Conservation (phyloP, 2,329 filamentous ascomycete genomes). For the Bipolaris oryzae region DNA sequence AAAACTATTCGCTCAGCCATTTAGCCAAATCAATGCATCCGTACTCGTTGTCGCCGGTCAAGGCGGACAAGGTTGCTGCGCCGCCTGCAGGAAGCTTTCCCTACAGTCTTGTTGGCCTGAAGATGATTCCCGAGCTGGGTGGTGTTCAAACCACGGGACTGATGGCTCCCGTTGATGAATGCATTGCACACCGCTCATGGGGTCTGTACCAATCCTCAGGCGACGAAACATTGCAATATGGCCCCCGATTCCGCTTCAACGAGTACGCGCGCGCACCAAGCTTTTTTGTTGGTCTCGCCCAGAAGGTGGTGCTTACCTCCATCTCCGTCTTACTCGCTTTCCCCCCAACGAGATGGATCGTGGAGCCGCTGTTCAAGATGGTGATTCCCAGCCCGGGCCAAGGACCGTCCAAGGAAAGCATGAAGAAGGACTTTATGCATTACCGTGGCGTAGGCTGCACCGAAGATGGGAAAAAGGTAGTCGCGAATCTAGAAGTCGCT, state of each 20-base stretch:
- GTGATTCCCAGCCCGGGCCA: constrained; percentile 38
- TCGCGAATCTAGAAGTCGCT: constrained; percentile 60
- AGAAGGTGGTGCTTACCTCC: constrained; percentile 58
- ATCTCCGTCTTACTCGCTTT: constrained; percentile 55
- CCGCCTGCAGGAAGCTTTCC: constrained; percentile 46
- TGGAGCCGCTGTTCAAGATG: constrained; percentile 38
- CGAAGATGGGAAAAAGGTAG: constrained; percentile 57
- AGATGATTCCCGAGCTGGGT: constrained; percentile 62
- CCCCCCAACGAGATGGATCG: constrained; percentile 58
- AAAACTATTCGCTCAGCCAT: constrained; percentile 54
- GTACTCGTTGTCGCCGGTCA: constrained; percentile 58
- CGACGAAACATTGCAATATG: constrained; percentile 54
- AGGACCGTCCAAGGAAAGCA: constrained; percentile 55
- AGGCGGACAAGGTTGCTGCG: constrained; percentile 46
- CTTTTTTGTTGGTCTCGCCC: constrained; percentile 53
- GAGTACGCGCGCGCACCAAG: constrained; percentile 62
- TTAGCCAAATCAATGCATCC: constrained; percentile 56
- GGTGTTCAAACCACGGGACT: constrained; percentile 63
- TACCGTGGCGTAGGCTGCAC: constrained; percentile 69
- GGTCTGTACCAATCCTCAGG: constrained; percentile 53
- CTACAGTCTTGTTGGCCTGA: constrained; percentile 58
- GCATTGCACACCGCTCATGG: constrained; percentile 66
- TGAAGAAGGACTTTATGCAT: constrained; percentile 65
- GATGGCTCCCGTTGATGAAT: constrained; percentile 59
- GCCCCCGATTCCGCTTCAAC: constrained; percentile 62